A percentile compares a stretch with the other conserved stretches of the same genome.
Conservation (phyloP, 2,329 filamentous ascomycete species). For the Aureobasidium sp. region DNA sequence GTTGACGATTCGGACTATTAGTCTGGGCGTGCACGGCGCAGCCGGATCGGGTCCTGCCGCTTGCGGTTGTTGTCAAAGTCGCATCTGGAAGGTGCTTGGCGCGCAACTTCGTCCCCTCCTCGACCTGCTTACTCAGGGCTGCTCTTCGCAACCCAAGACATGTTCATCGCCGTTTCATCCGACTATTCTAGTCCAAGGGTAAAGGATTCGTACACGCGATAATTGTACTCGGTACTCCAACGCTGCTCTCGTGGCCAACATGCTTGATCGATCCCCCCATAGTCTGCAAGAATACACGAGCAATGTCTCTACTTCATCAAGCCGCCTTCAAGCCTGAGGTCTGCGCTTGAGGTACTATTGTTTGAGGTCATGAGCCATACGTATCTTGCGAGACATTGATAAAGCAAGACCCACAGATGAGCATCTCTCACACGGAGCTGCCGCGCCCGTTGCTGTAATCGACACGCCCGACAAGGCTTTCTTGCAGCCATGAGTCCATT, state of each 20-base stretch:
- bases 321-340: not conserved
- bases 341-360: not conserved
- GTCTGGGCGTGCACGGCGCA: not conserved
- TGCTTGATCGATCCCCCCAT: not conserved
- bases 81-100: not conserved
- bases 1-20: slow-evolving; percentile 7
- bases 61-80: not conserved
- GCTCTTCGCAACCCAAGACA: not conserved
- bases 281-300: not conserved
- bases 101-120: not conserved
- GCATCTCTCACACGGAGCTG: not conserved
- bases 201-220: not conserved
- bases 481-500: not conserved
- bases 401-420: slow-evolving; percentile 10
- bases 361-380: not conserved
- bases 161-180: not conserved
- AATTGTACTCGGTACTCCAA: not conserved
- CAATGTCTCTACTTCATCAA: not conserved
- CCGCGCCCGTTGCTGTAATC: not conserved
- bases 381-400: slow-evolving; percentile 3
- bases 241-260: not conserved
- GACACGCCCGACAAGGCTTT: not conserved
- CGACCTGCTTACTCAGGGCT: not conserved
- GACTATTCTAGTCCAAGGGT: not conserved
- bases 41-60: slow-evolving; percentile 5